Evolutionary conservation across 257 asterid genomes (phyloP), one percentile per base, ranked within the genome.

Genomic region (Gentiana straminea): DNA sequence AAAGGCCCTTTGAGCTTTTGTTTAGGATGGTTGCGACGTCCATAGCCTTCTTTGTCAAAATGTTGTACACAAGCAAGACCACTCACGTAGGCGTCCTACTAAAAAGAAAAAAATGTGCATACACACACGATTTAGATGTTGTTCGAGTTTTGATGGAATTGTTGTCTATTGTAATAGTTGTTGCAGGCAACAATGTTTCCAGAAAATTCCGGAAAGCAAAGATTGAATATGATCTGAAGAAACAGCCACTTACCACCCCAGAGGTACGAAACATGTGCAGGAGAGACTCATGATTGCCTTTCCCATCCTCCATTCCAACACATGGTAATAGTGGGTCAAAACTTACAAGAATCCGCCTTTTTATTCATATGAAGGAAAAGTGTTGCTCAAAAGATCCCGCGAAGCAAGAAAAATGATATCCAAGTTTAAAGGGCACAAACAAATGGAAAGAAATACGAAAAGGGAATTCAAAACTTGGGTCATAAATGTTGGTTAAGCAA

Each of bases 321-420:
- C 65, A 73, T 41, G 79, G 54, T 70, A 57, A 63, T 62, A 79
- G 48, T 39, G 73, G 76, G 73, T 81, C 73, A 63, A 70, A 49
- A 63, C 94, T 90, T 6, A 72, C 58, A 49, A 65, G 77, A 67
- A 84, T 59, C 69, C 67, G 72, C 94, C 94, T 84, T 59, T 54
- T 39, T 32, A 54, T 49, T 12, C 50, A 15, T 52, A 48, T 3
- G 51, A 13, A 35, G 56, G 48, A 37, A 4, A 3, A 49, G 13
- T 45, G 24, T 12, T 0, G n/a, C 37, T 55, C 32, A 10, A 38
- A 8, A 47, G 55, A 43, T 36, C 12, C 41, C n/a, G 47, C 55
- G 57, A 52, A 47, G 52, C 5, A 55, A 34, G 38, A 8, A 13
- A 41, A 55, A 8, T 24, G 24, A 24, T 24, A 24, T 24, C 24